phyloP scores from a whole-genome alignment of 2,329 filamentous ascomycete species.

The Huntiella savannae region DNA sequence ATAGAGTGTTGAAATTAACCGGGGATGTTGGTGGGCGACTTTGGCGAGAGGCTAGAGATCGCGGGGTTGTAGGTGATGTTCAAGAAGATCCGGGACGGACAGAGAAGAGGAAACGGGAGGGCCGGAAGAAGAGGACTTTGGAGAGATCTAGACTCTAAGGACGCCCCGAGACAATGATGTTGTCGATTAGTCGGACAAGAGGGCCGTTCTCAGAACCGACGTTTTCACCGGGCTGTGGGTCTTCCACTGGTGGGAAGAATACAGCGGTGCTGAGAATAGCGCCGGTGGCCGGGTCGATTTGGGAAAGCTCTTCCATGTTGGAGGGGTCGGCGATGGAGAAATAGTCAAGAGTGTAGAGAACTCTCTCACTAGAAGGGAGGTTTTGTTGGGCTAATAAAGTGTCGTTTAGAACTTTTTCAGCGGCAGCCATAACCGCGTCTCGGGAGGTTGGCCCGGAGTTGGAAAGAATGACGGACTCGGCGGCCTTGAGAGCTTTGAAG shows the following conservation, averaged over 20 bases:
- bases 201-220: constrained; percentile 54
- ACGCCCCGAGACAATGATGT: constrained; percentile 49
- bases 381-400: constrained; percentile 41
- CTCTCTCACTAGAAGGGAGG: constrained; percentile 40
- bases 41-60: constrained; percentile 36
- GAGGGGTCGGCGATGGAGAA: constrained; percentile 76
- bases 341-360: constrained; percentile 72
- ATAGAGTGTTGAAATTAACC: constrained; percentile 57
- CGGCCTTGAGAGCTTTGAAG: constrained; percentile 46
- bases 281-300: constrained; percentile 49
- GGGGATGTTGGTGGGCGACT: constrained; percentile 53
- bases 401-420: constrained; percentile 37
- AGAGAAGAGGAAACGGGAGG: constrained; percentile 26
- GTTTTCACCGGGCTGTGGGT: constrained; percentile 50
- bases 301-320: constrained; percentile 58
- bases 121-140: constrained; percentile 29
- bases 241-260: constrained; percentile 70
- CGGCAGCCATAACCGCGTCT: constrained; percentile 51
- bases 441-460: constrained; percentile 24
- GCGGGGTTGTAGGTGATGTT: constrained; percentile 28
- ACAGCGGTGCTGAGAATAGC: constrained; percentile 79
- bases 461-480: constrained; percentile 37
- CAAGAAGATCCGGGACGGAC: constrained; percentile 21
- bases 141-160: constrained; percentile 18
- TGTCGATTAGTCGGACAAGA: constrained; percentile 78